Evolutionary conservation across 495 filamentous ascomycete genomes (phyloP).

Genomic region (Penicillium pancosmium): DNA sequence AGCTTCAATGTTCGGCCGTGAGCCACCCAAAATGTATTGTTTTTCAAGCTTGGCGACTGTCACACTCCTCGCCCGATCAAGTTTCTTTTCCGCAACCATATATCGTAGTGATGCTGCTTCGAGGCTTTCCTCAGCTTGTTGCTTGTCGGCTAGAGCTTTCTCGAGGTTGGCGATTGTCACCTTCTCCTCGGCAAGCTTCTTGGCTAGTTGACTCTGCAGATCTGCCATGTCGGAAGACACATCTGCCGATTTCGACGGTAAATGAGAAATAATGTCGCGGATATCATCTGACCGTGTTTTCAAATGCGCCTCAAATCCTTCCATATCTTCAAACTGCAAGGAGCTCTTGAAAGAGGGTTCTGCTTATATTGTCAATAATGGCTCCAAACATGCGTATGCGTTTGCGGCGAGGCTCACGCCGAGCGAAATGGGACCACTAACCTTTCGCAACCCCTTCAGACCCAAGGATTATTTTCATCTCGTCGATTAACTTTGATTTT

Average conservation of each 20-base stretch:
- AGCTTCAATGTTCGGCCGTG: slow-evolving; percentile 50
- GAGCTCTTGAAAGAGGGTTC: slow-evolving; percentile 36
- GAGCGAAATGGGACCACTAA: slow-evolving; percentile 32
- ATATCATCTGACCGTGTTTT: slow-evolving; percentile 62
- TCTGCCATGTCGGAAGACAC: slow-evolving; percentile 65
- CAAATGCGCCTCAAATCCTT: slow-evolving; percentile 78
- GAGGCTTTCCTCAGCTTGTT: slow-evolving; percentile 78
- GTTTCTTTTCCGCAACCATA: slow-evolving; percentile 90
- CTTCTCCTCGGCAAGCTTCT: slow-evolving; percentile 79
- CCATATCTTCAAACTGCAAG: slow-evolving; percentile 39
- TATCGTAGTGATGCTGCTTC: slow-evolving; percentile 86
- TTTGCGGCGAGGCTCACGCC: no score
- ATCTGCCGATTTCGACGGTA: slow-evolving; percentile 52
- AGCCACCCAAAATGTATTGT: slow-evolving; percentile 72
- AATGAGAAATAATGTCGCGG: slow-evolving; percentile 57
- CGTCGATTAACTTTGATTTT: slow-evolving; percentile 73
- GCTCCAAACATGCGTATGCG: not conserved
- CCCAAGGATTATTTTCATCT: slow-evolving; percentile 71
- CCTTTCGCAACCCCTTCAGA: slow-evolving; percentile 58
- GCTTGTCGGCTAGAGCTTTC: slow-evolving; percentile 73
- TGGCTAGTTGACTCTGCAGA: slow-evolving; percentile 72
- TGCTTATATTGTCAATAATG: slow-evolving; percentile 23
- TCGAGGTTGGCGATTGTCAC: slow-evolving; percentile 75
- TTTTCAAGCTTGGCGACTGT: slow-evolving; percentile 92
- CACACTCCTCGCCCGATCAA: slow-evolving; percentile 83